Conservation (phyloP, 352 stramenopile species). For the Globisporangium emineosum region DNA sequence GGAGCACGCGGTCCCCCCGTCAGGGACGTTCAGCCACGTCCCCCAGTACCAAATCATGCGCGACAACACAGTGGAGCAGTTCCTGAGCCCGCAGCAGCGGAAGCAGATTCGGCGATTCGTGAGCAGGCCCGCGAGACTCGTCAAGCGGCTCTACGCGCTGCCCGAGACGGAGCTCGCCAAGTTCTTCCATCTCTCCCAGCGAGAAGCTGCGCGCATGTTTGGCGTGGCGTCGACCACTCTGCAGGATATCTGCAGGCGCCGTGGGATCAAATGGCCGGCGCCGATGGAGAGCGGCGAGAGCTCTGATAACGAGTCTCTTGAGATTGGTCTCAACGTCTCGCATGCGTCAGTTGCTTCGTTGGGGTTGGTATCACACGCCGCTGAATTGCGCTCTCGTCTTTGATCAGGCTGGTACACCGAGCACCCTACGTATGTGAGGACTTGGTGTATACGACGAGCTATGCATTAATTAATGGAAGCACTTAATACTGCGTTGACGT, state of each 20-base stretch:
- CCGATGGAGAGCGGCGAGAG: background rate
- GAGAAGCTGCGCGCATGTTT: background rate
- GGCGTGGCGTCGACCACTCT: background rate
- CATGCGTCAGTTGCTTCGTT: background rate
- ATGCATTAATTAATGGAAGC: too few species aligned
- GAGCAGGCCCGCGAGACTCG: background rate
- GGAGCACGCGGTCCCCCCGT: background rate
- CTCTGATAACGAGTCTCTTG: background rate
- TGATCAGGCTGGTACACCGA: background rate
- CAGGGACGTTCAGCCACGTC: background rate
- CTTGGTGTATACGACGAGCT: background rate
- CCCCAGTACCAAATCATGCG: background rate
- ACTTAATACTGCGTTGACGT: too few species aligned
- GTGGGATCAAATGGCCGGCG: background rate
- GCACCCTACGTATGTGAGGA: background rate
- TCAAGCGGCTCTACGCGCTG: slow-evolving; percentile 1
- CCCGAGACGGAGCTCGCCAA: slow-evolving; percentile 3
- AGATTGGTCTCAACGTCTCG: background rate
- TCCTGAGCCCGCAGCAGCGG: background rate
- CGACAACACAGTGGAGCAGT: background rate
- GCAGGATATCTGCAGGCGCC: background rate
- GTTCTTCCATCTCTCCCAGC: background rate
- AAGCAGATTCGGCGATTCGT: background rate
- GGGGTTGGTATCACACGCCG: background rate
- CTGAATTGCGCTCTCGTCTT: background rate